These are phyloP conservation scores for Mycena olivaceomarginata DNA, from an alignment of 768 basidiomycete genomes.

Conservation along the genomic window DNA sequence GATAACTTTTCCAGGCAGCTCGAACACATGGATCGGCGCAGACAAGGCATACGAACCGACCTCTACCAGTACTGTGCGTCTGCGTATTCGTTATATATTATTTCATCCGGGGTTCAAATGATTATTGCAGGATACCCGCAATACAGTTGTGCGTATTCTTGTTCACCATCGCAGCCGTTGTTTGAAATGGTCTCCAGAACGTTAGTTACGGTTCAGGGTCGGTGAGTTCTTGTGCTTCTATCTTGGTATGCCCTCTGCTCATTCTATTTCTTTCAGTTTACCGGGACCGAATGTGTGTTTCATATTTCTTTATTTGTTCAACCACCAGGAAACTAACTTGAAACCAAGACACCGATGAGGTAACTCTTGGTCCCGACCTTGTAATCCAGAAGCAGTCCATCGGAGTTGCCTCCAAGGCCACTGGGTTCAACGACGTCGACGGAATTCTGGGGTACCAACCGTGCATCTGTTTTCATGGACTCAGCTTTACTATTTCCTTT, in stretches of 20 bases:
- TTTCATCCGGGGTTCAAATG: conserved; percentile 2
- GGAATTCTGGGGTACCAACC: conserved; percentile 68
- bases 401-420: conserved; percentile 64
- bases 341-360: conserved; percentile 65
- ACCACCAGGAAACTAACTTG: not conserved
- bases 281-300: conserved; percentile 69
- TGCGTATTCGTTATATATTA: conserved; percentile 33
- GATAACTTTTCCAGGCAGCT: conserved; percentile 29
- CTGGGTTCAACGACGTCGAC: conserved; percentile 68
- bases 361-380: conserved; percentile 63
- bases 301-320: not conserved
- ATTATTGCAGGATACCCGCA: conserved; percentile 47
- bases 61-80: conserved; percentile 63
- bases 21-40: conserved; percentile 76
- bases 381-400: conserved; percentile 69
- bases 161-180: not conserved
- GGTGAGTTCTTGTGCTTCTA: conserved; percentile 1
- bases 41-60: conserved; percentile 66
- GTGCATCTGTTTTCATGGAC: not conserved
- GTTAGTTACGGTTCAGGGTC: conserved; percentile 74
- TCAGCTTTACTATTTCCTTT: not conserved
- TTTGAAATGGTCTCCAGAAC: conserved; percentile 54
- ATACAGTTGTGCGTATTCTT: conserved; percentile 55
- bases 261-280: conserved; percentile 54
- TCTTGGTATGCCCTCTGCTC: not conserved